Evolutionary conservation across 208 protist genomes (phyloP), one percentile per base, ranked within the genome.

Genomic region (Acanthamoeba lugdunensis): DNA sequence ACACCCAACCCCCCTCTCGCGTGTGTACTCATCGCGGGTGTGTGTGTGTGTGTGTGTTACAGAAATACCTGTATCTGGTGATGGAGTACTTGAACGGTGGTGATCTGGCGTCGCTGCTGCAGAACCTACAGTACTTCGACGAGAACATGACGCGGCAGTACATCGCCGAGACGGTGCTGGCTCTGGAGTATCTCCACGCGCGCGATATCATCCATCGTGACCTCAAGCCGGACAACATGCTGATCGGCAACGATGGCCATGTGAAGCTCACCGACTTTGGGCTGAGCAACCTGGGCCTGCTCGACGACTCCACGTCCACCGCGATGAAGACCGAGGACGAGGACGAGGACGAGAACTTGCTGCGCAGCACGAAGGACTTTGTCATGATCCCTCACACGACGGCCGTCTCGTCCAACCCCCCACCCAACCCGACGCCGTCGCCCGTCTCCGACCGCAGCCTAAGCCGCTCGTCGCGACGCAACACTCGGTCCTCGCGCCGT

Each of bases 1-100:
- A 37, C 52, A 25, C 18, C 94, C 9, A 93, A 21, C 54, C n/a
- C 21, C 63, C 37, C 2, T 2, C 37, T 2, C 37, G 37, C 37
- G 37, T 41, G 37, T 41, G 37, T 41, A 16, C 11, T 16, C 30
- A 25, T 85, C 25, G 41, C 96, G 58, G 95, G 37, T 41, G 37
- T 41, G 37, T 41, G 37, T 41, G 37, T 41, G 92, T 54, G 58
- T 94, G 61, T 87, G 82, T 16, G 11, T 52, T 9, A 8, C 56
- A 92, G 89, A 87, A 95, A n/a, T 95, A 95, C 14, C 71, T 97
- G 6, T 97, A 97, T 77, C 63, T 97, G 18, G 96, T 98, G 37
- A 98, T 98, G 97, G 97, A 98, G 61, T 98, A 97, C 88, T 30
- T 97, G 25, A 96, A 95, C 65, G 97, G 97, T 30, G 97, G 97